A percentile compares a stretch with the other conserved stretches of the same genome.
phyloP scores from a whole-genome alignment of 768 basidiomycete species.

The Amylocystis lapponica region DNA sequence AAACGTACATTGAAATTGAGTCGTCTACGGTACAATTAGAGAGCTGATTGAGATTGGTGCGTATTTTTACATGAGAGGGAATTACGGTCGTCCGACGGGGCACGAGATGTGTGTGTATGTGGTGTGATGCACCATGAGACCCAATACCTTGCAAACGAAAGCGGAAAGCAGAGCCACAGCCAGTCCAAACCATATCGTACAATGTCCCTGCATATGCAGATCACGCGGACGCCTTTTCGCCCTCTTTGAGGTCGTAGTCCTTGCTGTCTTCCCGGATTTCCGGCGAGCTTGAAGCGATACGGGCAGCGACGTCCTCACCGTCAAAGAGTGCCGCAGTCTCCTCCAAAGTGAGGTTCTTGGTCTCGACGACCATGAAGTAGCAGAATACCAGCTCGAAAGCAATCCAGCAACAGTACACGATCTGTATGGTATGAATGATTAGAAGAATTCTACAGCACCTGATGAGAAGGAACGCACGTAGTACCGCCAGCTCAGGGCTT shows the following conservation, averaged over 20 bases:
- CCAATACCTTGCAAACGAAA: no score
- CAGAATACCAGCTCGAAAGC: constrained; percentile 58
- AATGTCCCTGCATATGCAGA: no score
- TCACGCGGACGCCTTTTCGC: no score
- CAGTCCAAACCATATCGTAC: no score
- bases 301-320: constrained; percentile 42
- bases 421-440: constrained; percentile 21
- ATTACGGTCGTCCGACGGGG: no score
- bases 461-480: constrained; percentile 39
- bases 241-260: constrained; percentile 18
- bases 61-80: no score
- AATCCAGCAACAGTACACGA: constrained; percentile 71
- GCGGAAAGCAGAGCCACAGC: no score
- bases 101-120: no score
- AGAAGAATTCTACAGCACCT: neutral
- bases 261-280: constrained; percentile 4
- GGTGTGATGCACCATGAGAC: no score
- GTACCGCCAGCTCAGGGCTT: constrained; percentile 66
- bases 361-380: constrained; percentile 67
- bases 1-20: no score
- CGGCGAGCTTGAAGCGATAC: constrained; percentile 3
- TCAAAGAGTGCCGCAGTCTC: constrained; percentile 83
- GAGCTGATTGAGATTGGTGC: no score
- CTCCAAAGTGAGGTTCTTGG: constrained; percentile 67
- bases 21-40: no score